Base-by-base conservation (phyloP, 176 grass and related monocot species). In the Triticum urartu region DNA sequence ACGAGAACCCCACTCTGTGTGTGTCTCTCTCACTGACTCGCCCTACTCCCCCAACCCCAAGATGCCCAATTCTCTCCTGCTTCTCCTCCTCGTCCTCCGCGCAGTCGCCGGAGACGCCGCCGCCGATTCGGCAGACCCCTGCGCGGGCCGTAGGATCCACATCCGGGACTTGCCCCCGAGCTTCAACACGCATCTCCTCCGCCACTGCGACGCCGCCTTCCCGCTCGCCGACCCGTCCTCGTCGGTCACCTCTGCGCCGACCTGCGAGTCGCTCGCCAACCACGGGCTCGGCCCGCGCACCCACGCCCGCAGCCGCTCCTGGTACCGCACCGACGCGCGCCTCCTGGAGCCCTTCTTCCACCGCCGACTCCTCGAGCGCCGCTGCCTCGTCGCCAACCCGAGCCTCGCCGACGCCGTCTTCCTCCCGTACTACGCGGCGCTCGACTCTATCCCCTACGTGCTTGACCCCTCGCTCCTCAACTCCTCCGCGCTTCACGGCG, bases 301-400 rank as follows among this genome's bases (percentile, higher is more conserved):
- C 3, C 80, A 91, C 62, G 38, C 81, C 21, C 79, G 81, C n/a
- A 92, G 82, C 75, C 65, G 54, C 7, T 95, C 81, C 11, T 96
- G 90, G 94, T 93, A 90, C 88, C 89, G 94, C 76, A 96, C 90
- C 42, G 90, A 99, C 65, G 20, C 82, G 1, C 77, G 86, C 66
- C 84, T 99, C 52, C 60, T 96, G 13, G 92, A 96, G 79, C 79
- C 83, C 32, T 86, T 92, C 85, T 97, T 97, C 86, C 92, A 97
- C 84, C 88, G 81, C 48, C 90, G 92, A 42, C 24, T 94, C 86
- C 78, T 79, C 21, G 89, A 95, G 72, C 83, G 40, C 40, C 77
- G 0, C 61, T 95, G 94, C 89, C 78, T 95, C 84, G 18, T 25
- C 84, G 76, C 21, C 50, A 73, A 87, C 32, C 86, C 89, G 0